Evolutionary conservation across 441 rosid species (phyloP), one percentile per base, ranked within the genome.

Genomic region (Erodium texanum): DNA sequence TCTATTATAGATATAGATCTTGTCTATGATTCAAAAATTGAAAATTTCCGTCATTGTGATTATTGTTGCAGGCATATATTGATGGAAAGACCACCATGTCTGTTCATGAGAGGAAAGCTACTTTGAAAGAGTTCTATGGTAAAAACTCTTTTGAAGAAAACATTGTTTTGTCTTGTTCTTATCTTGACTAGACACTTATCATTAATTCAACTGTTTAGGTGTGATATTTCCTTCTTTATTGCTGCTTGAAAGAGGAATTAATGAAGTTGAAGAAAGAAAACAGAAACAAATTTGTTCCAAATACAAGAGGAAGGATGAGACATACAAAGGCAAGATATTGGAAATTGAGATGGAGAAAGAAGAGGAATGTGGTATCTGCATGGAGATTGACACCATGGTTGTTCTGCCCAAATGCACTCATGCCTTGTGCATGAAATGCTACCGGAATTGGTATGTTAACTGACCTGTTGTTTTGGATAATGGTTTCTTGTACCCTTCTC

Each of bases 31-130:
- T 50, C 29, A 3, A 1, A 27, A 27, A 1, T 27, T 27, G n/a
- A n/a, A 54, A 18, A 18, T 18, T 19, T 3, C 11, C 61, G 45
- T 2, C 52, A 12, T 45, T 76, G 62, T 73, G 67, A 69, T 73
- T 24, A 64, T 65, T 80, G 78, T 15, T 86, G 82, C 85, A 93
- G 98, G 84, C 82, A 15, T 87, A 86, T 77, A 84, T 92, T 1
- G 97, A 93, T 80, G 96, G 97, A 14, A 90, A 84, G 77, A 87
- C 94, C 43, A 86, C 94, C 11, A 90, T 90, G 96, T 85, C 94
- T 64, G 86, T 86, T 54, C 76, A 87, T 66, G 98, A 93, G 77
- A 84, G 93, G 77, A 89, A 80, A 82, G 92, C 97, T 24, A 93
- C 84, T 72, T 71, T 93, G n/a, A 77, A 81, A 73, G 92, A 93